A percentile compares a stretch with the other conserved stretches of the same genome.
Conservation (phyloP, 2,329 filamentous ascomycete species). For the Didymosphaeria variabile region DNA sequence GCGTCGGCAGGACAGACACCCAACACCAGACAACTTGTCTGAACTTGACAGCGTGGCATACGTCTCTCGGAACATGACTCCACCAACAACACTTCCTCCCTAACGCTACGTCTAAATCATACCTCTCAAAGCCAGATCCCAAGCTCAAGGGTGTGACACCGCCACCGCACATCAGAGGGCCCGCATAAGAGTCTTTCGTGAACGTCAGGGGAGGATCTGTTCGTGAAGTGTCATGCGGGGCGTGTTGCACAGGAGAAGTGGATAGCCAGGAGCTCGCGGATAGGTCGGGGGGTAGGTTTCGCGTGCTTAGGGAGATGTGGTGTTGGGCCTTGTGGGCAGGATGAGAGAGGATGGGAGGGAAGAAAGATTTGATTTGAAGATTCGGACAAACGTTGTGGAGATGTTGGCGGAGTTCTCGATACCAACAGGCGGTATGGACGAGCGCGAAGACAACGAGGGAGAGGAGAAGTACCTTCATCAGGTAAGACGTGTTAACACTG, state of each 20-base stretch:
- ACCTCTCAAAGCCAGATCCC: background rate
- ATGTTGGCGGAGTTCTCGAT: background rate
- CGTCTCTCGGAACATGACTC: background rate
- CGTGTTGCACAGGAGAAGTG: conserved; percentile 9
- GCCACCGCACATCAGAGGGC: background rate
- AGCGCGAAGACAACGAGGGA: background rate
- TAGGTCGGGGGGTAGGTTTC: conserved; percentile 10
- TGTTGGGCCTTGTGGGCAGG: conserved; percentile 8
- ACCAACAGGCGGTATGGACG: background rate
- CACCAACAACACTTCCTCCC: background rate
- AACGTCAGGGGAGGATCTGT: background rate
- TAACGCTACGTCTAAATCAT: no score
- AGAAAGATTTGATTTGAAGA: background rate
- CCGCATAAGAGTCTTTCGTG: background rate
- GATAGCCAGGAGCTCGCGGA: background rate
- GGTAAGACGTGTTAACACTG: background rate
- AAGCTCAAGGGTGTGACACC: background rate
- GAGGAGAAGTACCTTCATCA: background rate
- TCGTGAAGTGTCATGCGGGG: conserved; percentile 4
- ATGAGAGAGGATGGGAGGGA: background rate
- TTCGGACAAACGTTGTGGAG: background rate
- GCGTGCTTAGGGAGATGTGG: conserved; percentile 2
- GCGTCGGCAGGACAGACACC: conserved; percentile 9
- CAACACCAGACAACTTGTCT: conserved; percentile 13
- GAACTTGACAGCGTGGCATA: background rate